Evolutionary conservation across 768 basidiomycete genomes (phyloP).

Genomic region (Pilatotrama ljubarskyi): DNA sequence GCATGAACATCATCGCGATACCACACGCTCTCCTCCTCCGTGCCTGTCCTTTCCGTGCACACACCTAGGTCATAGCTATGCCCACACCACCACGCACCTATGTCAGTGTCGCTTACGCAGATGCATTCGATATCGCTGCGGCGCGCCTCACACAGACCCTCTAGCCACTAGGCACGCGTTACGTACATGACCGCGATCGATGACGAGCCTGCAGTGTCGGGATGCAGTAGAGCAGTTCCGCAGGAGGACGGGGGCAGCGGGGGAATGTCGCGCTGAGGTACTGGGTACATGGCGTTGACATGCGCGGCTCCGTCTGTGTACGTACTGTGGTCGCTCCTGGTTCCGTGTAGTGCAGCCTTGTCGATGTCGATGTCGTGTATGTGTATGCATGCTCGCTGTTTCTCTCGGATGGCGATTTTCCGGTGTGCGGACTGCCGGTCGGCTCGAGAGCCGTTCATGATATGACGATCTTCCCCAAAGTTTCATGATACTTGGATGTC

Average conservation of each 20-base stretch:
- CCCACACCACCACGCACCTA: neutral
- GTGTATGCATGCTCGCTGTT: conserved; percentile 10
- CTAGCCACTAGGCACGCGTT: neutral
- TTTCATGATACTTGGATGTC: too few relatives aligned
- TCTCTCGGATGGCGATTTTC: neutral
- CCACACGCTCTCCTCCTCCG: neutral
- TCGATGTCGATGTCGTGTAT: neutral
- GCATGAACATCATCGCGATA: too few relatives aligned
- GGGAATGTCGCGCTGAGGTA: conserved; percentile 10
- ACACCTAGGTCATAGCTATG: neutral
- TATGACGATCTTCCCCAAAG: too few relatives aligned
- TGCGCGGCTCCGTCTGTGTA: neutral
- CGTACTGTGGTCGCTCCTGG: neutral
- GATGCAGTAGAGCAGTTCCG: neutral
- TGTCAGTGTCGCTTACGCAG: neutral
- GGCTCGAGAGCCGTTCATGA: neutral
- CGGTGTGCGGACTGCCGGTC: neutral
- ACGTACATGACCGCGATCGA: neutral
- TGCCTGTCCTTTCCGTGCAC: conserved; percentile 1
- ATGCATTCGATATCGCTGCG: too few relatives aligned
- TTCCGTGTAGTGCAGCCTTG: neutral
- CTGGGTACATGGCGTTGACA: neutral
- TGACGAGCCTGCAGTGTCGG: neutral
- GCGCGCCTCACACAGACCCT: neutral
- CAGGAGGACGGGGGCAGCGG: neutral